Evolutionary conservation across 225 moss, liverwort and hornwort species (phyloP), one percentile per base, ranked within the genome.

Genomic region (Physcomitrellopsis africana): DNA sequence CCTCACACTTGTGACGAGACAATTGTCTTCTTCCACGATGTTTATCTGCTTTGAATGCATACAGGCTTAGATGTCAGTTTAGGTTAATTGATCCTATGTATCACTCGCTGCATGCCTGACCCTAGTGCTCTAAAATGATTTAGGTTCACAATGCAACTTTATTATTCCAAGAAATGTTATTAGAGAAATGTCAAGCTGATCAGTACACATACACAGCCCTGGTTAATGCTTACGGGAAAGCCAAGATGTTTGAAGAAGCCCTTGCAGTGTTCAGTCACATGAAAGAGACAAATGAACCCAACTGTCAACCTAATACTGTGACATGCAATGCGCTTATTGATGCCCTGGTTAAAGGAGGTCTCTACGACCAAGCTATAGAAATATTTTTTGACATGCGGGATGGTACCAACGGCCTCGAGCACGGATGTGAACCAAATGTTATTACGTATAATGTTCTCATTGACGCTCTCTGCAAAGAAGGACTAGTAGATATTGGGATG

Each of bases 151-250:
- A 76, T 51, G 95, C 93, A 0, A 87, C 91, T 45, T 51, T 86
- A 19, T 55, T 93, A 63, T 92, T 95, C 57, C 93, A 95, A 74
- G 91, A 95, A 79, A 95, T 95, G 95, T 74, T 95, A 51, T 84
- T 86, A 32, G 79, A 93, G 54, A 95, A 90, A 49, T 95, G 95
- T 43, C 90, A 93, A 65, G 82, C 88, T 11, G 95, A 95, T 74
- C 91, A 91, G 60, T 95, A 95, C 72, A 90, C 95, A 0, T 92
- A 87, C 77, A 95, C 95, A 10, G 95, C 95, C 9, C 70, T 95
- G 80, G 79, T 95, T 26, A 93, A 95, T 62, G 90, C 90, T 1
- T 95, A 93, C 57, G 95, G 95, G 55, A 95, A 92, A 76, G 91
- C 93, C 18, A 91, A 69, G 72, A 87, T 91, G 95, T 81, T 81